Conservation (phyloP, 257 asterid genomes). For the Buddleja alternifolia region DNA sequence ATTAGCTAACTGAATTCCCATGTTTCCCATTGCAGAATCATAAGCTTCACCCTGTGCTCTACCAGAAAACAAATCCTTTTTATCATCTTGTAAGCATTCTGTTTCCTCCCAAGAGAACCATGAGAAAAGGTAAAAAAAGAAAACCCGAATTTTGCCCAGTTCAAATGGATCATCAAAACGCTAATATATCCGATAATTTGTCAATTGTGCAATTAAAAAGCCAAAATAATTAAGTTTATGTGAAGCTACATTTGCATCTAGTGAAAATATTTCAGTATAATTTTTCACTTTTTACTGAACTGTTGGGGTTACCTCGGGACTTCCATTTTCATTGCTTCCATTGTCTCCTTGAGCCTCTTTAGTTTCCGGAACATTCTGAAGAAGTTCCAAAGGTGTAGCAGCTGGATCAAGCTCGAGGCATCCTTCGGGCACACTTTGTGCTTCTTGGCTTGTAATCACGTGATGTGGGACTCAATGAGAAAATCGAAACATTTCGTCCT, state of each 20-base stretch:
- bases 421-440: slow-evolving; percentile 57
- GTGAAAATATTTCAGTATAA: neutral
- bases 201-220: neutral
- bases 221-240: neutral
- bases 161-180: neutral
- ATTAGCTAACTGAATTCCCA: neutral
- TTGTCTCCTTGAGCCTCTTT: slow-evolving; percentile 26
- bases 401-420: slow-evolving; percentile 89
- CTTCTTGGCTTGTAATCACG: slow-evolving; percentile 64
- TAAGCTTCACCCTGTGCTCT: neutral
- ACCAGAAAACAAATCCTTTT: neutral
- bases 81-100: neutral
- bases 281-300: neutral
- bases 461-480: slow-evolving; percentile 72
- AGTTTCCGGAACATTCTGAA: slow-evolving; percentile 47
- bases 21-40: neutral
- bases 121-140: neutral
- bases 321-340: too few species aligned
- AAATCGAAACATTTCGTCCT: slow-evolving; percentile 74
- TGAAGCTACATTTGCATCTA: neutral
- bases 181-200: neutral
- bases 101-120: neutral
- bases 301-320: neutral
- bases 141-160: neutral
- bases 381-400: slow-evolving; percentile 74